phyloP scores from a whole-genome alignment of 805 yeast genomes.

The Wickerhamiella dianesei region DNA sequence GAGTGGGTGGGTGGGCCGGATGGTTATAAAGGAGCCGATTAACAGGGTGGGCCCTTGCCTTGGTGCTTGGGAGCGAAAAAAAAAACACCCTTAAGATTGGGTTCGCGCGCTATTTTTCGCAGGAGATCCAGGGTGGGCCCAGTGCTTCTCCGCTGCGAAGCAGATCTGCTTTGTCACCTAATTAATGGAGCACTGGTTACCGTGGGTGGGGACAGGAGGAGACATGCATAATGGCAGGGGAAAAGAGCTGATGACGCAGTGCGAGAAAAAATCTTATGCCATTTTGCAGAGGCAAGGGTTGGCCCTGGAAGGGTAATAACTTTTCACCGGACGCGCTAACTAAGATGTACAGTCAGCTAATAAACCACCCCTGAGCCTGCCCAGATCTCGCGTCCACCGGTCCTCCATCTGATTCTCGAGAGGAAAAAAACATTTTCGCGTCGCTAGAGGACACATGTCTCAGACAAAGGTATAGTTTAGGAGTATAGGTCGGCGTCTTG shows the following conservation, averaged over 20 bases:
- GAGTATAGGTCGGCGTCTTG: too few relatives aligned
- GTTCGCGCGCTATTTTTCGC: background rate
- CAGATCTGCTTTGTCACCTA: background rate
- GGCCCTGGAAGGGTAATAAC: background rate
- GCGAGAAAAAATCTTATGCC: background rate
- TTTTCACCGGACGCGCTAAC: background rate
- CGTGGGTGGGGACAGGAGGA: background rate
- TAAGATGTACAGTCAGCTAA: background rate
- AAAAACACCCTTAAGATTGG: background rate
- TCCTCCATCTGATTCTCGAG: too few relatives aligned
- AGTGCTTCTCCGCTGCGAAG: background rate
- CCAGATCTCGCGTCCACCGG: too few relatives aligned
- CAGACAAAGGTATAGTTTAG: too few relatives aligned
- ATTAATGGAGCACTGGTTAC: background rate
- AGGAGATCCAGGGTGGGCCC: background rate
- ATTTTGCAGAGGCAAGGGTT: background rate
- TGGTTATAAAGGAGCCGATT: background rate
- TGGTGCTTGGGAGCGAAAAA: background rate
- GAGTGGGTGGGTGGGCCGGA: background rate
- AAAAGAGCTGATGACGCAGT: background rate
- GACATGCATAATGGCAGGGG: background rate
- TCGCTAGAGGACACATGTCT: too few relatives aligned
- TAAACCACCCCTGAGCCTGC: too few relatives aligned
- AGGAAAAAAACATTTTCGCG: too few relatives aligned
- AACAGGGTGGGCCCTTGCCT: background rate